These are phyloP conservation scores for Xylaria arbuscula DNA, from an alignment of 2,329 filamentous ascomycete genomes.

Conservation along the genomic window DNA sequence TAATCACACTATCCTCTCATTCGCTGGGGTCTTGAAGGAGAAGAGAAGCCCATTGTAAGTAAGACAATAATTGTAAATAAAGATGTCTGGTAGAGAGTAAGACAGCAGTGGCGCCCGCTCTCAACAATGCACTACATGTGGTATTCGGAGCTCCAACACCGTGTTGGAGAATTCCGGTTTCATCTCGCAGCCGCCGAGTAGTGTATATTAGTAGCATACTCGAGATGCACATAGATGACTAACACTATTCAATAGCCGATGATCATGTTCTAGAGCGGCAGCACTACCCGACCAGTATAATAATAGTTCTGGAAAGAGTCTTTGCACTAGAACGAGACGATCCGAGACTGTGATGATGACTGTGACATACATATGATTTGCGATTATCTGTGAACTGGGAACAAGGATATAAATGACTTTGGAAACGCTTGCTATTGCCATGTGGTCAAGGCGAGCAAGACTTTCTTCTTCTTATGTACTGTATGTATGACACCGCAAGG, in stretches of 20 bases:
- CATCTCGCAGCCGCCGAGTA: background rate
- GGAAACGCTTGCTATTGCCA: background rate
- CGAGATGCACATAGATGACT: background rate
- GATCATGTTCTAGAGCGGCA: too few species aligned
- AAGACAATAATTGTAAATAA: too few species aligned
- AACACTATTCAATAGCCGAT: too few species aligned
- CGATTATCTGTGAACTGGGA: background rate
- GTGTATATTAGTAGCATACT: background rate
- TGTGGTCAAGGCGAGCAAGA: background rate
- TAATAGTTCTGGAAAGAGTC: too few species aligned
- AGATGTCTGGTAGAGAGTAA: too few species aligned
- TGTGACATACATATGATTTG: background rate
- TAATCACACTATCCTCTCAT: background rate
- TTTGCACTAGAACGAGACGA: constrained; percentile 2
- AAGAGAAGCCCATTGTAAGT: too few species aligned
- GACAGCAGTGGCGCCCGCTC: too few species aligned
- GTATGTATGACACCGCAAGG: constrained; percentile 58
- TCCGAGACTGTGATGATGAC: background rate
- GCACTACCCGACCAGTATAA: too few species aligned
- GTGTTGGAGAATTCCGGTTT: background rate
- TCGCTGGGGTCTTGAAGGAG: too few species aligned
- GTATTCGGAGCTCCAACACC: background rate
- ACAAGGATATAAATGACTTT: background rate
- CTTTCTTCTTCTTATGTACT: constrained; percentile 61
- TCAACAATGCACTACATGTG: too few species aligned